These are phyloP conservation scores for Lolium perenne DNA, from an alignment of 176 grass and related monocot genomes.

Conservation along the genomic window DNA sequence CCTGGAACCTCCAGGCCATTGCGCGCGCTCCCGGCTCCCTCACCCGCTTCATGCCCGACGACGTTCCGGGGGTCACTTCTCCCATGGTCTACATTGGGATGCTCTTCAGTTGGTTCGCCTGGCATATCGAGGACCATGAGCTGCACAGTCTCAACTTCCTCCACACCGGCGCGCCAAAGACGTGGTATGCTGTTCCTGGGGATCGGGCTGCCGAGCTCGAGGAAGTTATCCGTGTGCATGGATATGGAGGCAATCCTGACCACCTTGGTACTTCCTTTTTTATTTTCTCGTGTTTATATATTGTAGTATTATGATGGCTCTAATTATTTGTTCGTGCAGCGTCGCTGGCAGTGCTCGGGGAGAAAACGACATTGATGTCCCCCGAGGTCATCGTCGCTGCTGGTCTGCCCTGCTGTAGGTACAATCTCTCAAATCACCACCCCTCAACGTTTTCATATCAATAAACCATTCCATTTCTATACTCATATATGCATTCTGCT, in stretches of 20 bases:
- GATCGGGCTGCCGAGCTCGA: conserved; percentile 69
- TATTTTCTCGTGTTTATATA: neutral
- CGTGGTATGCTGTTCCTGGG: conserved; percentile 84
- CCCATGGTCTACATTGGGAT: conserved; percentile 99
- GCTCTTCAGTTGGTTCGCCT: conserved; percentile 97
- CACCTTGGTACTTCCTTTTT: conserved; percentile 56
- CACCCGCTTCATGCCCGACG: conserved; percentile 96
- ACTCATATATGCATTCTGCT: conserved; percentile 36
- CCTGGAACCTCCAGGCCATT: conserved; percentile 94
- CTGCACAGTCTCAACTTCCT: conserved; percentile 95
- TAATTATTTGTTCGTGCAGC: conserved; percentile 58
- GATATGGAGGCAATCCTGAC: conserved; percentile 83
- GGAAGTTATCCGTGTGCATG: conserved; percentile 77
- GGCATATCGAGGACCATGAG: conserved; percentile 98
- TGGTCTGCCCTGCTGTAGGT: conserved; percentile 93
- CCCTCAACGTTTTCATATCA: neutral
- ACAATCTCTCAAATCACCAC: conserved; percentile 23
- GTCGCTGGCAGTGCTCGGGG: conserved; percentile 80
- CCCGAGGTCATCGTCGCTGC: conserved; percentile 74
- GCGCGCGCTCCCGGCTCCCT: conserved; percentile 78
- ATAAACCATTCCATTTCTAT: conserved; percentile 10
- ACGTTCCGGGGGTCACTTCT: conserved; percentile 88
- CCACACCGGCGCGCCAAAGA: conserved; percentile 81
- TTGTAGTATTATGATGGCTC: neutral
- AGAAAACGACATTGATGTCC: conserved; percentile 93